A percentile compares a stretch with the other conserved stretches of the same genome.
These are phyloP conservation scores for Candida manassasensis DNA, from an alignment of 805 yeast genomes.

Conservation along the genomic window DNA sequence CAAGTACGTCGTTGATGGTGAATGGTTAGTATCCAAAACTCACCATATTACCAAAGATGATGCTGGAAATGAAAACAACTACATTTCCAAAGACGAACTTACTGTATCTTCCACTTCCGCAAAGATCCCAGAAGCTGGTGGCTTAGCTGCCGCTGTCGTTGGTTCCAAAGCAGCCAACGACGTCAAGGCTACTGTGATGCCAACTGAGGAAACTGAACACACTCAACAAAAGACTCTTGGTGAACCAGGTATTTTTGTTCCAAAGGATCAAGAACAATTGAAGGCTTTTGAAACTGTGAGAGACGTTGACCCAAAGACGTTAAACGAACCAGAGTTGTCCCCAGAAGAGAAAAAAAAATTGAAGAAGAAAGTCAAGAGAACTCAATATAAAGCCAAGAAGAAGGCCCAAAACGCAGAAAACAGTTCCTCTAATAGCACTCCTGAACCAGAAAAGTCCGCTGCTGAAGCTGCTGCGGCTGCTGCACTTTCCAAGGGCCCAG, in stretches of 20 bases:
- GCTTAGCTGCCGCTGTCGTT: slow-evolving; percentile 23
- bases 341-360: slow-evolving; percentile 38
- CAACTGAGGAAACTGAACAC: slow-evolving; percentile 21
- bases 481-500: slow-evolving; percentile 6
- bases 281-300: slow-evolving; percentile 58
- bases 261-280: slow-evolving; percentile 58
- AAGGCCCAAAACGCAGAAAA: slow-evolving; percentile 23
- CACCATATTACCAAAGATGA: slow-evolving; percentile 44
- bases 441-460: slow-evolving; percentile 8
- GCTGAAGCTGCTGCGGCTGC: slow-evolving; percentile 10
- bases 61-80: slow-evolving; percentile 50
- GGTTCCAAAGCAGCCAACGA: slow-evolving; percentile 8
- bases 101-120: slow-evolving; percentile 12
- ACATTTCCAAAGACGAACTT: slow-evolving; percentile 36
- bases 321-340: slow-evolving; percentile 41
- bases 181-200: slow-evolving; percentile 34
- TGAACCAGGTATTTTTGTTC: slow-evolving; percentile 73
- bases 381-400: slow-evolving; percentile 40
- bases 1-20: slow-evolving; percentile 69
- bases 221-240: slow-evolving; percentile 43
- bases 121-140: slow-evolving; percentile 31
- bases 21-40: slow-evolving; percentile 45
- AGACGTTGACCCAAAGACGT: slow-evolving; percentile 43
- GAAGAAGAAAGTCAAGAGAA: slow-evolving; percentile 42
- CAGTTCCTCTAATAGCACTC: slow-evolving; percentile 7